A percentile compares a stretch with the other conserved stretches of the same genome.
Conservation (phyloP, 768 basidiomycete species). For the Lepiota venenata region DNA sequence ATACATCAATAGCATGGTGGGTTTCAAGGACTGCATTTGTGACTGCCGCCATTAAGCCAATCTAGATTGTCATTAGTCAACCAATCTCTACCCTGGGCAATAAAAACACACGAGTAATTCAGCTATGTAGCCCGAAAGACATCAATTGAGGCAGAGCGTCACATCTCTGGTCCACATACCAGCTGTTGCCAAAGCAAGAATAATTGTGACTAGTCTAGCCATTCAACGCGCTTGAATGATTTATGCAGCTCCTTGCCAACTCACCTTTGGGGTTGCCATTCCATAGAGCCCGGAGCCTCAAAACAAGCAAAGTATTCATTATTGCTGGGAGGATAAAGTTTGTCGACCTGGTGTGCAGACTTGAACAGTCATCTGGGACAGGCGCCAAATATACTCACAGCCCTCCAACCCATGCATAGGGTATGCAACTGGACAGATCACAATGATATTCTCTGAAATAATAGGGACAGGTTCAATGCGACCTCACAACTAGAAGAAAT, state of each 20-base stretch:
- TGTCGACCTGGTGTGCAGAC: neutral
- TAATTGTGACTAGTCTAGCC: neutral
- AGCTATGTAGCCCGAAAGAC: neutral
- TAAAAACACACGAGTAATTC: neutral
- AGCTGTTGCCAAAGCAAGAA: neutral
- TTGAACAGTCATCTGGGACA: neutral
- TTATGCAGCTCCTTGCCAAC: too few species aligned
- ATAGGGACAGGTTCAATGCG: too few species aligned
- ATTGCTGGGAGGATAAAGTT: neutral
- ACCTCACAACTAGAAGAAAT: too few species aligned
- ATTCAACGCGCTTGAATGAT: neutral
- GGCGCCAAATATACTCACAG: neutral
- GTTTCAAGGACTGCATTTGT: too few species aligned
- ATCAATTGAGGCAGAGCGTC: too few species aligned
- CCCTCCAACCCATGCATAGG: neutral
- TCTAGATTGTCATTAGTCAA: too few species aligned
- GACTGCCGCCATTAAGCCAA: too few species aligned
- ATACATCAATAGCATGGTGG: too few species aligned
- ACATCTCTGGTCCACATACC: neutral
- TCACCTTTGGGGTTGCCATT: neutral
- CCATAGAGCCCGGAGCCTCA: slow-evolving; percentile 1
- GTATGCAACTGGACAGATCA: neutral
- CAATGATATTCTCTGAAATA: too few species aligned
- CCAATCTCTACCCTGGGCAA: too few species aligned
- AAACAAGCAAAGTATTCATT: neutral